Percentiles rank a stretch among this genome's conserved stretches.
These are phyloP conservation scores for Taphrina communis DNA, from an alignment of 1,139 yeast genomes.

Conservation along the genomic window DNA sequence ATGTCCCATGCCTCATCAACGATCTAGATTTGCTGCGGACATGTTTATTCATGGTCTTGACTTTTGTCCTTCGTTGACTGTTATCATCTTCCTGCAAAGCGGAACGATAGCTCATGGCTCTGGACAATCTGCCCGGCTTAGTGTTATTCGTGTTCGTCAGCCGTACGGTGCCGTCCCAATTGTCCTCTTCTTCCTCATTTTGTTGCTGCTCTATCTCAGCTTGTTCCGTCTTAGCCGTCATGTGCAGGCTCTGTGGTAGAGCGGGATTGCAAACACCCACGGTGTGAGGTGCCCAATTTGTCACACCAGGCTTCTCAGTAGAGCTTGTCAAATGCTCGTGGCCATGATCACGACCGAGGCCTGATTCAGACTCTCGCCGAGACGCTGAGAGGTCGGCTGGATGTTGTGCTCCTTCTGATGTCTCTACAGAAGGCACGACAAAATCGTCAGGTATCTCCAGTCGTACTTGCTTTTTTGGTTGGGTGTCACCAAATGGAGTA, in stretches of 20 bases:
- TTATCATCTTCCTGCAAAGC: neutral
- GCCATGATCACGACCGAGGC: neutral
- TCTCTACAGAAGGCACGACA: neutral
- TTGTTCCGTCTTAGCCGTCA: neutral
- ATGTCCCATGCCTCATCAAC: conserved; percentile 14
- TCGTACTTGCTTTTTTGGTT: neutral
- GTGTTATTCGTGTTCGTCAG: neutral
- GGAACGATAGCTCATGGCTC: neutral
- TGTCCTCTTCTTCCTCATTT: conserved; percentile 18
- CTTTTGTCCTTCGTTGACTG: neutral
- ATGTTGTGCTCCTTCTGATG: neutral
- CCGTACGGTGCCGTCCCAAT: conserved; percentile 25
- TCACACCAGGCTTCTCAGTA: neutral
- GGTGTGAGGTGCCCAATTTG: neutral
- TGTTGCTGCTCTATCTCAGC: neutral
- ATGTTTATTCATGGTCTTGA: neutral
- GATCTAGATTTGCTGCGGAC: conserved; percentile 29
- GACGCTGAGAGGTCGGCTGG: neutral
- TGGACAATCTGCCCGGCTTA: neutral
- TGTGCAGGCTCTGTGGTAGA: neutral
- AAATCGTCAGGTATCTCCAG: conserved; percentile 1
- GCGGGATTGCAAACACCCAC: neutral
- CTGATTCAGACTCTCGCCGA: neutral
- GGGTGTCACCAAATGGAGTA: conserved; percentile 14
- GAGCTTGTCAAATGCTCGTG: neutral